Percentiles rank a stretch among this genome's conserved stretches.
Conservation (phyloP, 2,329 filamentous ascomycete genomes). For the Colletotrichum orbiculare region DNA sequence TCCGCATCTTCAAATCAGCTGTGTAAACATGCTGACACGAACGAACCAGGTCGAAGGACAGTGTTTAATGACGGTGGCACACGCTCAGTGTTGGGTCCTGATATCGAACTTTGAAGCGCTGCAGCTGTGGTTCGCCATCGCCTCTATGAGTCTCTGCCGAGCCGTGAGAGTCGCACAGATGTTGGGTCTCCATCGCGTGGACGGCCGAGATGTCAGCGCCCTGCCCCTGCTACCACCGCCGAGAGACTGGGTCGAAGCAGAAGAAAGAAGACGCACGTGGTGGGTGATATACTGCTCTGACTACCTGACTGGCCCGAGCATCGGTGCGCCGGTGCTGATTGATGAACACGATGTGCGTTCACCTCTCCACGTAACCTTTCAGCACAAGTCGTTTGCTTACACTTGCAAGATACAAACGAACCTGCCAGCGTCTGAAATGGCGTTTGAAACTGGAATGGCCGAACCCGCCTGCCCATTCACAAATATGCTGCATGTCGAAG, state of each 20-base stretch:
- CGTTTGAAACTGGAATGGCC: conserved; percentile 66
- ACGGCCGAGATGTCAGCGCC: conserved; percentile 68
- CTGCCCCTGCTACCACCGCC: conserved; percentile 73
- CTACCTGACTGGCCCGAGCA: conserved; percentile 52
- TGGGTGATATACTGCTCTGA: conserved; percentile 71
- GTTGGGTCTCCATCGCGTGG: conserved; percentile 74
- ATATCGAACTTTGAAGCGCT: conserved; percentile 74
- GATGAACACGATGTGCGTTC: conserved; percentile 67
- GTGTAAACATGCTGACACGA: too few species aligned
- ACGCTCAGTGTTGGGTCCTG: conserved; percentile 72
- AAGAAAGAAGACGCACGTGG: conserved; percentile 75
- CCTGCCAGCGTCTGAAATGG: conserved; percentile 71
- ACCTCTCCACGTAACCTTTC: neutral
- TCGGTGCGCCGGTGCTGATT: conserved; percentile 75
- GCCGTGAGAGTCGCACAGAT: conserved; percentile 70
- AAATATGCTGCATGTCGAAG: conserved; percentile 60
- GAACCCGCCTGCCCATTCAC: conserved; percentile 63
- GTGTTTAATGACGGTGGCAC: conserved; percentile 63
- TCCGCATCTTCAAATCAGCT: too few species aligned
- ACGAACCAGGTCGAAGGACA: conserved; percentile 31
- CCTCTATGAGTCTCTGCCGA: conserved; percentile 74
- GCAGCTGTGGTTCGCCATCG: conserved; percentile 74
- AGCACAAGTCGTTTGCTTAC: neutral
- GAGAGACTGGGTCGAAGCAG: conserved; percentile 74
- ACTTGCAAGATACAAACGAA: conserved; percentile 62